Conservation (phyloP, 768 basidiomycete genomes). For the Nevesoporus exiguus region DNA sequence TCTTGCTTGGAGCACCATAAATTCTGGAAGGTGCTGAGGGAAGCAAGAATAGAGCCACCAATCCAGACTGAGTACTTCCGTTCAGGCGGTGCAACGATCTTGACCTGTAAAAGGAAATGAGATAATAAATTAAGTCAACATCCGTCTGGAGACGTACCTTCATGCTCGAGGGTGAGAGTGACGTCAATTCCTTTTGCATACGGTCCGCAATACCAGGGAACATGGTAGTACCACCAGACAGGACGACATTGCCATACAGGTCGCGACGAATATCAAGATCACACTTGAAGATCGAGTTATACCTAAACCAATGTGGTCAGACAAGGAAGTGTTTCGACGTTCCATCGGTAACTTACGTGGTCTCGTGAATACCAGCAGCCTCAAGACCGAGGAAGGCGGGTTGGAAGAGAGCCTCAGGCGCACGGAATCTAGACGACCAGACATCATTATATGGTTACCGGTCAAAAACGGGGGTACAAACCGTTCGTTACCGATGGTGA, state of each 20-base stretch:
- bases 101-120: constrained; percentile 47
- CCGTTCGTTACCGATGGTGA: constrained; percentile 76
- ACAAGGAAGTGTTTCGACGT: background rate
- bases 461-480: constrained; percentile 17
- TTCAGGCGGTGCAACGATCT: constrained; percentile 92
- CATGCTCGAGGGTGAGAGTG: constrained; percentile 78
- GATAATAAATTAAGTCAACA: background rate
- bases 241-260: constrained; percentile 36
- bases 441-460: background rate
- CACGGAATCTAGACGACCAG: constrained; percentile 43
- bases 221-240: constrained; percentile 88
- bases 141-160: constrained; percentile 46
- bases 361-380: constrained; percentile 79
- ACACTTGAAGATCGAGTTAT: constrained; percentile 62
- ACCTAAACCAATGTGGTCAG: constrained; percentile 28
- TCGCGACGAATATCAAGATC: constrained; percentile 61
- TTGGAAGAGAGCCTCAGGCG: constrained; percentile 57
- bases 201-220: constrained; percentile 95
- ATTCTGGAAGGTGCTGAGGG: constrained; percentile 94
- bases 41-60: constrained; percentile 82
- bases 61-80: constrained; percentile 97
- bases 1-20: constrained; percentile 93
- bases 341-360: constrained; percentile 37
- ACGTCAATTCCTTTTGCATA: constrained; percentile 91
- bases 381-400: constrained; percentile 65